These are phyloP conservation scores for Aspergillus flavus DNA, from an alignment of 2,329 filamentous ascomycete species.

Conservation along the genomic window DNA sequence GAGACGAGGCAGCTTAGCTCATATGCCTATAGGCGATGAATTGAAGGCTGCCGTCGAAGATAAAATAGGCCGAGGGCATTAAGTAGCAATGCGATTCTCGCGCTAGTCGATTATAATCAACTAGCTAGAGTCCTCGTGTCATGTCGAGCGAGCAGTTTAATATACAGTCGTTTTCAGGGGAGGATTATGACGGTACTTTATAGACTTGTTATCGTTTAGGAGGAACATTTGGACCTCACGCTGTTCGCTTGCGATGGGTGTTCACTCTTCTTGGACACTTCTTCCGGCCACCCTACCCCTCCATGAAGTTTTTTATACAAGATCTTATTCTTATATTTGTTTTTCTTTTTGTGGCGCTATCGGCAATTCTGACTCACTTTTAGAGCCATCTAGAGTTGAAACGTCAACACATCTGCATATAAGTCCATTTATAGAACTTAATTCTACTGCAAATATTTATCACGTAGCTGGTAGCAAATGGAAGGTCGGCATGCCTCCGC, in stretches of 20 bases:
- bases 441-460: not conserved
- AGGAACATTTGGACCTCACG: not conserved
- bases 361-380: not conserved
- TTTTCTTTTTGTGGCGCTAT: not conserved
- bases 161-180: too few relatives aligned
- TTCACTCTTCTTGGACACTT: not conserved
- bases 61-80: conserved; percentile 52
- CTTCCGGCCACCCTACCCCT: not conserved
- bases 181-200: not conserved
- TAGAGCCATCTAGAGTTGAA: not conserved
- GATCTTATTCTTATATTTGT: not conserved
- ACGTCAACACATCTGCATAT: not conserved
- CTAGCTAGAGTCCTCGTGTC: not conserved
- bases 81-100: conserved; percentile 21
- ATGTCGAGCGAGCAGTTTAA: not conserved
- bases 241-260: not conserved
- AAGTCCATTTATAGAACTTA: not conserved
- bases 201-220: not conserved
- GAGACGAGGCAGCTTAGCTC: conserved; percentile 48
- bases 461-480: not conserved
- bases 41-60: conserved; percentile 56
- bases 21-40: conserved; percentile 52
- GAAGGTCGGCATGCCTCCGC: not conserved
- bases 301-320: not conserved
- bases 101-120: not conserved